These are phyloP conservation scores for Spizellomyces sp. DNA, from an alignment of 192 early-diverging fungal genomes.

Conservation along the genomic window DNA sequence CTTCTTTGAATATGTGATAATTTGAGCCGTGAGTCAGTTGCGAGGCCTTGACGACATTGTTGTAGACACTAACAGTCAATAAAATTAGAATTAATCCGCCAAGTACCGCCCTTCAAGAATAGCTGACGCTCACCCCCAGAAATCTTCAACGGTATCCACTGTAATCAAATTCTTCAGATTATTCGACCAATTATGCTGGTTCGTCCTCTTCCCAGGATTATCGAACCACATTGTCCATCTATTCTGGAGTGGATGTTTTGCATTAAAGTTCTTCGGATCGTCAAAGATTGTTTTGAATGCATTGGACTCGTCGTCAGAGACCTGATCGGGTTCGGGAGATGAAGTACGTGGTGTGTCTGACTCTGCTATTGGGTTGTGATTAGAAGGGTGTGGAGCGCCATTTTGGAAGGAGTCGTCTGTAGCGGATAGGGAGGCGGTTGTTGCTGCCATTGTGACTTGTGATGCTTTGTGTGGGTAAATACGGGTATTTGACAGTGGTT, in stretches of 20 bases:
- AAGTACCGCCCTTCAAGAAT: conserved; percentile 1
- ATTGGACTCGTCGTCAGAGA: conserved; percentile 21
- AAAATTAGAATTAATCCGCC: neutral
- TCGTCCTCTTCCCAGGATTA: conserved; percentile 79
- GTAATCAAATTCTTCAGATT: conserved; percentile 90
- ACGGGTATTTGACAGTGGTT: no score
- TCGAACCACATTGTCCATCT: conserved; percentile 97
- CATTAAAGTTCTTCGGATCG: conserved; percentile 71
- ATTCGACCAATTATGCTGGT: conserved; percentile 74
- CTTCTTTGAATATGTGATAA: conserved; percentile 93
- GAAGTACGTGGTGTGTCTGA: neutral
- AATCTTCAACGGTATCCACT: conserved; percentile 92
- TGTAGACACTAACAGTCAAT: conserved; percentile 64
- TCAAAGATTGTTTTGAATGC: conserved; percentile 25
- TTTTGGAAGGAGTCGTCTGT: neutral
- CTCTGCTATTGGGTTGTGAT: no score
- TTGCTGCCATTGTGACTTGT: conserved; percentile 1
- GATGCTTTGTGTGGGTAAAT: neutral
- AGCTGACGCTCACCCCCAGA: conserved; percentile 80
- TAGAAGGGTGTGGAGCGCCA: no score
- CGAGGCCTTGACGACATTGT: conserved; percentile 79
- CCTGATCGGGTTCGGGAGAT: neutral
- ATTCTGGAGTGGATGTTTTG: conserved; percentile 86
- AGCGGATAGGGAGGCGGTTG: neutral
- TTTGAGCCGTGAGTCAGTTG: conserved; percentile 79